Base-by-base conservation (phyloP, 169 alveolate species). In the Amoebophrya sp. region DNA sequence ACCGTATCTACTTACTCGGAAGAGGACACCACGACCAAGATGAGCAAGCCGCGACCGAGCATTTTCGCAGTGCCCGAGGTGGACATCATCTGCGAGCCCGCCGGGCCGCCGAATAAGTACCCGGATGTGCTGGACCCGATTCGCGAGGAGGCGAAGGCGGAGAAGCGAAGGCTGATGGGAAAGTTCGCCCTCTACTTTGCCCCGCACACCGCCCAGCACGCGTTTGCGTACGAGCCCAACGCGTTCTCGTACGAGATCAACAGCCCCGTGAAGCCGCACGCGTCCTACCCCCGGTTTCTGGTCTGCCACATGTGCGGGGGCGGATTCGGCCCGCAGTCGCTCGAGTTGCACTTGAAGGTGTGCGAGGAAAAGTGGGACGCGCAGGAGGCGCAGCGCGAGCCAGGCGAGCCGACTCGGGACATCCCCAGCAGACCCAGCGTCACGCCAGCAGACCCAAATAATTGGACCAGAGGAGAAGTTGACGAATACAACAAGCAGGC, bases 401-500 rank as follows among this genome's bases (percentile, higher is more conserved):
- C 83, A 25, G 83, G 83, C 35, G 83, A 66, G 83, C 83, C 83
- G 39, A 66, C 35, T 25, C 83, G 12, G 32, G 83, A 66, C 35
- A 66, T 66, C 35, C 83, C 83, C 10, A 66, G 83, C 35, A 18
- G 32, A 66, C 83, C 83, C 7, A n/a, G 83, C 83, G 83, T 66
- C 83, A 66, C 83, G 83, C 83, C 83, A 66, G 83, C 83, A 66
- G 83, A 66, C 32, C 83, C 83, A 66, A 66, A 66, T 2, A 66
- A 66, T 25, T 66, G 83, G 83, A 66, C 83, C 35, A 7, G 83
- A 66, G 83, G 10, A n/a, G 83, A 66, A 66, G 29, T 18, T 1
- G 83, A 66, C 83, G 83, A 66, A 66, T 66, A 66, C 83, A 66
- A 66, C 83, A 66, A 66, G 18, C 83, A 66, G 35, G 83, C 83